Percentiles rank a stretch among this genome's conserved stretches.
phyloP scores from a whole-genome alignment of 768 basidiomycete genomes.

The Lanmaoa rubissima region DNA sequence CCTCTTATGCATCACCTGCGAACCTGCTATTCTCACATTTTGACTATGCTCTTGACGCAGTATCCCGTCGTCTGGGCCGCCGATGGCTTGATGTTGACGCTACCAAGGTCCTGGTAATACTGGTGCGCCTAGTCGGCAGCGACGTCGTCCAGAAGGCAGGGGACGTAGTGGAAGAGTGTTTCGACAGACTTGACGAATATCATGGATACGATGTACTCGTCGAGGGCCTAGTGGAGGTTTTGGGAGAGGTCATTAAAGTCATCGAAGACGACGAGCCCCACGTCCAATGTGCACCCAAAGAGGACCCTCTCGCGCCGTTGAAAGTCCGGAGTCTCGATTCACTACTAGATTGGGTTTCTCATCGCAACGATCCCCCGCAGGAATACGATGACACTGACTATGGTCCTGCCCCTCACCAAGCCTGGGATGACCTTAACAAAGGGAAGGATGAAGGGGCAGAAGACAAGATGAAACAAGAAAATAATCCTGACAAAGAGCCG shows the following conservation, averaged over 20 bases:
- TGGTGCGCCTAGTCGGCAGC: slow-evolving; percentile 83
- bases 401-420: slow-evolving; percentile 55
- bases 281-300: slow-evolving; percentile 20
- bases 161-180: slow-evolving; percentile 96
- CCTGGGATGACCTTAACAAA: slow-evolving; percentile 48
- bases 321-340: slow-evolving; percentile 41
- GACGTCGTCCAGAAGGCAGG: slow-evolving; percentile 87
- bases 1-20: slow-evolving; percentile 85
- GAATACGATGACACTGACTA: slow-evolving; percentile 49
- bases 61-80: slow-evolving; percentile 78
- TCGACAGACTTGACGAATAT: slow-evolving; percentile 93
- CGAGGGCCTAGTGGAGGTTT: slow-evolving; percentile 82
- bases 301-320: slow-evolving; percentile 16
- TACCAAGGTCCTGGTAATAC: slow-evolving; percentile 80
- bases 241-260: slow-evolving; percentile 80
- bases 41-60: slow-evolving; percentile 91
- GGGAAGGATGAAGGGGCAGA: slow-evolving; percentile 25
- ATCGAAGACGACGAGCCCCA: slow-evolving; percentile 55
- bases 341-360: slow-evolving; percentile 66
- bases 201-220: slow-evolving; percentile 90
- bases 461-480: slow-evolving; percentile 13
- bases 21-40: slow-evolving; percentile 93
- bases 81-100: slow-evolving; percentile 86
- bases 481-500: slow-evolving; percentile 39
- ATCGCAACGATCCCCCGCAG: slow-evolving; percentile 36